phyloP scores from a whole-genome alignment of 139 green algal genomes.

The Micractinium sp. region DNA sequence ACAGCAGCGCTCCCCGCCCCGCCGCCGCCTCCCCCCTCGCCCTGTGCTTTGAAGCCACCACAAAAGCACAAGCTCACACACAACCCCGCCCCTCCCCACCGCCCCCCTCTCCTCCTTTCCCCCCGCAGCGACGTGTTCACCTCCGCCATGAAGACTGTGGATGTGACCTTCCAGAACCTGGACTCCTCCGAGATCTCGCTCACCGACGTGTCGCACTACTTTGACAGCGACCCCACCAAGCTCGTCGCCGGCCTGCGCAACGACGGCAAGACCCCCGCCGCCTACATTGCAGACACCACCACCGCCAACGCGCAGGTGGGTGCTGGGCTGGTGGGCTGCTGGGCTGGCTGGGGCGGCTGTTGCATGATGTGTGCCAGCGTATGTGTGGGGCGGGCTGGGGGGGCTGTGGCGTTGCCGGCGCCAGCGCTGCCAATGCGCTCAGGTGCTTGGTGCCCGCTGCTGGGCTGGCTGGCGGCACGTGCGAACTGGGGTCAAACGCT shows the following conservation, averaged over 20 bases:
- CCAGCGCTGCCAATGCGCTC: too few species aligned
- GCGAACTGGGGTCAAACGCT: too few species aligned
- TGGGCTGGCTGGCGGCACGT: neutral
- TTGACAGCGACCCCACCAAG: conserved; percentile 99
- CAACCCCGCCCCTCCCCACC: neutral
- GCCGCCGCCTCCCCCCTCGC: neutral
- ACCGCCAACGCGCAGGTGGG: conserved; percentile 96
- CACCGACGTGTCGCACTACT: conserved; percentile 98
- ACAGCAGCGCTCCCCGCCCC: neutral
- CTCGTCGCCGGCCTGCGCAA: conserved; percentile 90
- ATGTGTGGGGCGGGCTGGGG: too few species aligned
- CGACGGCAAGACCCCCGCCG: conserved; percentile 86
- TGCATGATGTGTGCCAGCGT: neutral
- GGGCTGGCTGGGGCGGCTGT: neutral
- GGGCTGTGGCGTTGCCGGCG: too few species aligned
- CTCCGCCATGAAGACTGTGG: conserved; percentile 95
- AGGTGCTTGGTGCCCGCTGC: too few species aligned
- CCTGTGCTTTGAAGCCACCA: too few species aligned
- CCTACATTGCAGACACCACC: conserved; percentile 99
- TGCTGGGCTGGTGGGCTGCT: neutral
- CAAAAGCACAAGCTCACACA: too few species aligned
- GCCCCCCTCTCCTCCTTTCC: neutral
- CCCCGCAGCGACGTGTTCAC: conserved; percentile 86
- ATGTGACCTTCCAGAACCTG: conserved; percentile 99
- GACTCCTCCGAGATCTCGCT: conserved; percentile 98